Evolutionary conservation across 495 filamentous ascomycete species (phyloP), one percentile per base, ranked within the genome.

Genomic region (Neurospora hispaniola): DNA sequence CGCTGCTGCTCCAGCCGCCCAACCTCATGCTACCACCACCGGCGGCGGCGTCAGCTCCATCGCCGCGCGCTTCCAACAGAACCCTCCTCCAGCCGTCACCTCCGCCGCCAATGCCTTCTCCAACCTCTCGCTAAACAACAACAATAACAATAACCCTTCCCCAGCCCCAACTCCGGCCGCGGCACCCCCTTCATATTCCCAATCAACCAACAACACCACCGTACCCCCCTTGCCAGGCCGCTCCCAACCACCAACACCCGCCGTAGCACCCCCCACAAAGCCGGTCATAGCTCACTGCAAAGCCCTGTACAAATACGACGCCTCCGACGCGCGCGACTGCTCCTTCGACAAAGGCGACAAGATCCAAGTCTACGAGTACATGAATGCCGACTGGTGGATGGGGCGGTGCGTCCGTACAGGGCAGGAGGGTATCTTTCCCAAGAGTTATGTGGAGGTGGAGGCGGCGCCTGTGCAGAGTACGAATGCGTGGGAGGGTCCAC

Each of bases 361-460:
- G 31, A 85, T 99, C 75, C 86, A 88, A 69, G 91, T 99, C 38
- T 85, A 88, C 69, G 92, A 97, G 79, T 93, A 97, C 82, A 93
- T 96, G 89, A 98, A 98, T 76, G 89, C 89, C 23, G 96, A 99
- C 78, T 99, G 96, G 96, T 97, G 94, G 94, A 90, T 92, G 83
- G 96, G 96, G 71, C 88, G 88, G 38, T 94, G 96, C 80, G 82
- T 88, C 75, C 89, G 92, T 14, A 97, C 93, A 18, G 91, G 90
- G 42, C 80, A 87, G 74, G 92, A 95, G 81, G 96, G 96, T 71
- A 94, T 98, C 76, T 98, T 99, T 86, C 95, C 96, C 27, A 86
- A 89, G 66, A 91, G 85, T 78, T 98, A 97, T 74, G 95, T 99
- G n/a, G 88, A 88, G 68, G 84, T 90, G 31, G 77, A 84, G 70